Conservation (phyloP, 805 yeast genomes). For the Candida ovalis region DNA sequence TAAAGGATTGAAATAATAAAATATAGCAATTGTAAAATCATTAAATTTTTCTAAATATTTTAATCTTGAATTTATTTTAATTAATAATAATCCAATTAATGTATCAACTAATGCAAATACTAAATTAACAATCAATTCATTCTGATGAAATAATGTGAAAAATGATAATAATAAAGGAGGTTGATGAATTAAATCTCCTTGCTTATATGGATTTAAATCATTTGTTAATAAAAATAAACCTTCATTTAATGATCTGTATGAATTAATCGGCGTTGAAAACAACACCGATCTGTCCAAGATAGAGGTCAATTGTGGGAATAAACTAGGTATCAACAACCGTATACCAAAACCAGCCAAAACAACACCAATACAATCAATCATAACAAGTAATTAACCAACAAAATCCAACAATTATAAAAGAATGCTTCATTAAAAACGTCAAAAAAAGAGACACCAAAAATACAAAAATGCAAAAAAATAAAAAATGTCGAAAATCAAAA, state of each 20-base stretch:
- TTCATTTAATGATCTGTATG: conserved; percentile 61
- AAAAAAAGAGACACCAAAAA: neutral
- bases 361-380: neutral
- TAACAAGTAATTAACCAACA: neutral
- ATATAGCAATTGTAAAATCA: conserved; percentile 31
- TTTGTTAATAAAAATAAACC: conserved; percentile 60
- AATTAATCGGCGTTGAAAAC: conserved; percentile 69
- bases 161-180: conserved; percentile 67
- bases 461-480: neutral
- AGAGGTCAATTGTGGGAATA: conserved; percentile 28
- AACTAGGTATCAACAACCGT: conserved; percentile 25
- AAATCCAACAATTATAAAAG: neutral
- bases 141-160: conserved; percentile 36
- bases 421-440: neutral
- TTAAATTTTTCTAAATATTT: conserved; percentile 18
- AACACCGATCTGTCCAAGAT: conserved; percentile 51
- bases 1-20: conserved; percentile 80
- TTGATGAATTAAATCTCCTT: conserved; percentile 85
- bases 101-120: conserved; percentile 61
- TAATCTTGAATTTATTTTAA: conserved; percentile 43
- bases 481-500: neutral
- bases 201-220: conserved; percentile 57
- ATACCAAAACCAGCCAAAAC: conserved; percentile 22
- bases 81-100: conserved; percentile 50
- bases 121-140: conserved; percentile 28